Evolutionary conservation across 2,329 filamentous ascomycete species (phyloP).

Genomic region (Neopestalotiopsis rosae): DNA sequence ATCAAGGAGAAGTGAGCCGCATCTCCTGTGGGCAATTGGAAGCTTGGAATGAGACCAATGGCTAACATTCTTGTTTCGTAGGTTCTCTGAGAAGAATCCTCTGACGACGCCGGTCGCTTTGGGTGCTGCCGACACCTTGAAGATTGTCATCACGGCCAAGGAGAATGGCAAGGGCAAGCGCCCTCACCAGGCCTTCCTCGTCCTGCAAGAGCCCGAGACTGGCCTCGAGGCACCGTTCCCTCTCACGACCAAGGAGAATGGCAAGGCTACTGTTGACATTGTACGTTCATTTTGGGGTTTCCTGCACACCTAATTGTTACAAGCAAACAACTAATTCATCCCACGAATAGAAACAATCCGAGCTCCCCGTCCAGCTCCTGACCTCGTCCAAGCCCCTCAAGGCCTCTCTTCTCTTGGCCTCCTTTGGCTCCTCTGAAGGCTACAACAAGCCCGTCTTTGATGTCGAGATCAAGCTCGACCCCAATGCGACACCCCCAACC

Average conservation of each 20-base stretch:
- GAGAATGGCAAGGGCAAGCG: conserved; percentile 80
- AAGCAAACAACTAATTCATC: conserved; percentile 31
- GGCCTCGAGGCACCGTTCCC: conserved; percentile 89
- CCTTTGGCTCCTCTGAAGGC: conserved; percentile 77
- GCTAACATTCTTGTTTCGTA: conserved; percentile 37
- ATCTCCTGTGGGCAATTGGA: neutral
- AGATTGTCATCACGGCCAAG: conserved; percentile 80
- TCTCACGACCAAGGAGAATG: conserved; percentile 82
- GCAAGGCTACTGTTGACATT: conserved; percentile 84
- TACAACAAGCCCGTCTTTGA: conserved; percentile 76
- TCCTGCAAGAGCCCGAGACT: conserved; percentile 74
- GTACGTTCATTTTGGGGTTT: conserved; percentile 56
- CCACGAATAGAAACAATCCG: conserved; percentile 75
- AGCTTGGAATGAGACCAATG: neutral
- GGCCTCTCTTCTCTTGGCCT: conserved; percentile 84
- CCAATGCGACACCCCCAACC: conserved; percentile 61
- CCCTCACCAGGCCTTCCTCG: conserved; percentile 92
- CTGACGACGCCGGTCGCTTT: conserved; percentile 70
- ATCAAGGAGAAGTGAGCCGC: conserved; percentile 70
- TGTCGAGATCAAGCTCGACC: conserved; percentile 68
- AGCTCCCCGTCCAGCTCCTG: conserved; percentile 85
- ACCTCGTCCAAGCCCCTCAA: conserved; percentile 69
- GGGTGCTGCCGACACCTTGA: conserved; percentile 74
- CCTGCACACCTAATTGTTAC: conserved; percentile 19
- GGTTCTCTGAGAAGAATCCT: conserved; percentile 63